phyloP scores from a whole-genome alignment of 2,329 filamentous ascomycete species.

The Aspergillus neotritici region DNA sequence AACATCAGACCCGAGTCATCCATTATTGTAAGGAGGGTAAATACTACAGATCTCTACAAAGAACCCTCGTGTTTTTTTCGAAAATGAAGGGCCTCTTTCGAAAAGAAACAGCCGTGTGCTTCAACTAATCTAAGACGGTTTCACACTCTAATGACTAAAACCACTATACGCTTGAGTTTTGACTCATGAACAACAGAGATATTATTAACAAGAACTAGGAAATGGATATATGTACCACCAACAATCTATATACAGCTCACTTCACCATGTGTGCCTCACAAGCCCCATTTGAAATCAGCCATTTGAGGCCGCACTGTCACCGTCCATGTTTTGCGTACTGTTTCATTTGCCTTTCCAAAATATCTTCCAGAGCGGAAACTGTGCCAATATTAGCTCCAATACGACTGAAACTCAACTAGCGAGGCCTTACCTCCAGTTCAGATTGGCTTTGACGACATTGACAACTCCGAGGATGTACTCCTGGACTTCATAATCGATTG shows the following conservation, averaged over 20 bases:
- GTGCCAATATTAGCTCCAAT: not conserved
- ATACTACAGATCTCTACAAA: too few species aligned
- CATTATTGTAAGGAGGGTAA: too few species aligned
- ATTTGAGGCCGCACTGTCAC: slow-evolving; percentile 7
- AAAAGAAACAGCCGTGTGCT: too few species aligned
- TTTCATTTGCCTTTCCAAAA: slow-evolving; percentile 15
- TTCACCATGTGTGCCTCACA: slow-evolving; percentile 2
- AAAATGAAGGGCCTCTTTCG: too few species aligned
- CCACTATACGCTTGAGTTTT: too few species aligned
- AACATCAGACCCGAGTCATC: too few species aligned
- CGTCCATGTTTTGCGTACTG: slow-evolving; percentile 8
- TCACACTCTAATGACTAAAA: too few species aligned
- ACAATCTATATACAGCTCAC: not conserved
- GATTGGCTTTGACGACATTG: slow-evolving; percentile 19
- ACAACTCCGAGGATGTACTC: slow-evolving; percentile 18
- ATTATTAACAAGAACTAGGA: not conserved
- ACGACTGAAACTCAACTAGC: not conserved
- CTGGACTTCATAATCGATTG: slow-evolving; percentile 19
- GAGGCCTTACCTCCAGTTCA: slow-evolving; percentile 20
- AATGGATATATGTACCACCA: not conserved
- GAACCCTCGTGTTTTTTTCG: too few species aligned
- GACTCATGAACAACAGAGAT: too few species aligned
- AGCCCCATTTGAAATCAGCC: slow-evolving; percentile 5
- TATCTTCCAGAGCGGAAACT: slow-evolving; percentile 19
- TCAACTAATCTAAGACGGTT: too few species aligned